These are phyloP conservation scores for Endothia cerciana DNA, from an alignment of 2,329 filamentous ascomycete genomes.

Conservation along the genomic window DNA sequence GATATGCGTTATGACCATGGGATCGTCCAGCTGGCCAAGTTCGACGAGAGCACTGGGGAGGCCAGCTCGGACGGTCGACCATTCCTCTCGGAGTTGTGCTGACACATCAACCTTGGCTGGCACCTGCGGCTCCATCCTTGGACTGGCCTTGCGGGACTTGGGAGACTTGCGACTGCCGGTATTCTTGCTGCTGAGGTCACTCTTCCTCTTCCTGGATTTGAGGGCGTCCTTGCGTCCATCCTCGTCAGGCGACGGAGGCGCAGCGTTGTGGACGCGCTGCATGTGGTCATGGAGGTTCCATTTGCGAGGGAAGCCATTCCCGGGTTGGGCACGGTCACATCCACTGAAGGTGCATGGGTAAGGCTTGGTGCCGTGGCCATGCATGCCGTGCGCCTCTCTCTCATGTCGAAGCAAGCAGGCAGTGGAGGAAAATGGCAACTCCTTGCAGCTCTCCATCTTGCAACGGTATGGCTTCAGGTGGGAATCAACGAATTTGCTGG, in stretches of 20 bases:
- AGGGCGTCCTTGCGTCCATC: conserved; percentile 39
- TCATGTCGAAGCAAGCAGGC: conserved; percentile 94
- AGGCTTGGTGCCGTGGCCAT: conserved; percentile 91
- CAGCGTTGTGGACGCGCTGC: conserved; percentile 82
- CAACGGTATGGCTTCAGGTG: conserved; percentile 96
- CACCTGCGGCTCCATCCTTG: conserved; percentile 37
- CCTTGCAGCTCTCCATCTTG: conserved; percentile 82
- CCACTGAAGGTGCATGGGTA: conserved; percentile 86
- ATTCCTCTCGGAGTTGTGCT: conserved; percentile 55
- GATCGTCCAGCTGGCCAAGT: conserved; percentile 54
- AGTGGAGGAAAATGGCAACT: conserved; percentile 90
- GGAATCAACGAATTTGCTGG: conserved; percentile 94
- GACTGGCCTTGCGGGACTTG: conserved; percentile 35
- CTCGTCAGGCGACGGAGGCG: conserved; percentile 31
- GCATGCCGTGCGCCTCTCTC: conserved; percentile 93
- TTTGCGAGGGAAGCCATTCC: conserved; percentile 89
- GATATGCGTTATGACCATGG: conserved; percentile 58
- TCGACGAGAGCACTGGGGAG: conserved; percentile 62
- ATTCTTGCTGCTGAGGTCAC: conserved; percentile 48
- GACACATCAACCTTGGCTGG: conserved; percentile 41
- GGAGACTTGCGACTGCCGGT: conserved; percentile 54
- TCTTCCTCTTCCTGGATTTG: conserved; percentile 64
- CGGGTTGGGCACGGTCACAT: conserved; percentile 80
- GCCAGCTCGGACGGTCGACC: conserved; percentile 65
- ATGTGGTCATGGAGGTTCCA: conserved; percentile 98